phyloP scores from a whole-genome alignment of 176 grass and related monocot species.

The Musa beccarii region DNA sequence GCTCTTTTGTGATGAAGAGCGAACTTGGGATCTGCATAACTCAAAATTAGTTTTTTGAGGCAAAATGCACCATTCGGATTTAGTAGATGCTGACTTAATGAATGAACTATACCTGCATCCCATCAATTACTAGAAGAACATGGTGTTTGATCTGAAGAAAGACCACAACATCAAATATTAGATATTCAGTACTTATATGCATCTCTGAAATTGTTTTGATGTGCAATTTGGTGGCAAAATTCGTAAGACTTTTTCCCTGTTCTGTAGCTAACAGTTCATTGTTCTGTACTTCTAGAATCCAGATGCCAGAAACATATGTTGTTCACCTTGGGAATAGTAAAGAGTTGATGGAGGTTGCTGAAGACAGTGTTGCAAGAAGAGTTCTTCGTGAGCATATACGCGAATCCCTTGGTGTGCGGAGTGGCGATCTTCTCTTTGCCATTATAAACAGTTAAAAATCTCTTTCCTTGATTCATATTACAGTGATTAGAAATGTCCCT shows the following conservation, averaged over 20 bases:
- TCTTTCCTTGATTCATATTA: neutral
- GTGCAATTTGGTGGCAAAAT: neutral
- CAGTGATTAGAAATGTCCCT: neutral
- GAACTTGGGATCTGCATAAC: neutral
- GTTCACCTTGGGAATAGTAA: slow-evolving; percentile 94
- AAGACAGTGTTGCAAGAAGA: slow-evolving; percentile 65
- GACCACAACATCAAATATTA: neutral
- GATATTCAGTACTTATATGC: neutral
- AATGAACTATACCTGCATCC: neutral
- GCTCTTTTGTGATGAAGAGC: neutral
- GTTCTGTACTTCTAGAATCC: slow-evolving; percentile 45
- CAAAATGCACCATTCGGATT: neutral
- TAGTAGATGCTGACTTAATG: neutral
- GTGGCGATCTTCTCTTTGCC: slow-evolving; percentile 84
- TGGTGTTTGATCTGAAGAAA: neutral
- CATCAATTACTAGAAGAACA: neutral
- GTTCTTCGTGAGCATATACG: slow-evolving; percentile 65
- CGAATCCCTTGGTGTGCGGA: slow-evolving; percentile 24
- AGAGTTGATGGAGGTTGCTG: slow-evolving; percentile 83
- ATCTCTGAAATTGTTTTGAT: neutral
- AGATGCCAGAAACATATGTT: slow-evolving; percentile 92
- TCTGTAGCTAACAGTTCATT: neutral
- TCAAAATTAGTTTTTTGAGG: neutral
- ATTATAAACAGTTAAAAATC: slow-evolving; percentile 85
- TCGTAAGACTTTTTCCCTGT: neutral